These are phyloP conservation scores for Eragrostis tef DNA, from an alignment of 202 grass and related monocot genomes.

Conservation along the genomic window DNA sequence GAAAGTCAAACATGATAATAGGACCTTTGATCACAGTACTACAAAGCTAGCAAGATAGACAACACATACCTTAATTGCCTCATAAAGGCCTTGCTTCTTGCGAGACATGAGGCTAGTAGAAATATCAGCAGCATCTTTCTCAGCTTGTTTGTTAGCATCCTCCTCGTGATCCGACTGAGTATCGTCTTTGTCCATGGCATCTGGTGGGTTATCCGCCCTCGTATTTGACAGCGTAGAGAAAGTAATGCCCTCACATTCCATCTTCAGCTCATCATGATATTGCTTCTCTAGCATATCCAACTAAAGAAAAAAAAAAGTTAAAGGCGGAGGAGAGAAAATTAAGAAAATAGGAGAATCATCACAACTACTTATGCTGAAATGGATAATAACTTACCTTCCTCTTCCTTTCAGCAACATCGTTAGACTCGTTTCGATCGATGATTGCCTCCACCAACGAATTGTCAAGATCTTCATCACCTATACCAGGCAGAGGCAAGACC, in stretches of 20 bases:
- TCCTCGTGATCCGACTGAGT: slow-evolving; percentile 28
- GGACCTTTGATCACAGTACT: neutral
- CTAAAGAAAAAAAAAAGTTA: slow-evolving; percentile 48
- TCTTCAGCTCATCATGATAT: slow-evolving; percentile 89
- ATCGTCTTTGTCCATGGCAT: slow-evolving; percentile 51
- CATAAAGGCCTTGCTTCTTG: slow-evolving; percentile 61
- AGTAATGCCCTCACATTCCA: slow-evolving; percentile 65
- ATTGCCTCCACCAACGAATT: slow-evolving; percentile 67
- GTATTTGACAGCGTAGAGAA: slow-evolving; percentile 68
- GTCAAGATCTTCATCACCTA: slow-evolving; percentile 74
- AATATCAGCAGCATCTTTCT: slow-evolving; percentile 50
- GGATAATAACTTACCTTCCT: slow-evolving; percentile 53
- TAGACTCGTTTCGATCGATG: slow-evolving; percentile 64
- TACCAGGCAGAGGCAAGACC: slow-evolving; percentile 86
- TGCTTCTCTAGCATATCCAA: slow-evolving; percentile 80
- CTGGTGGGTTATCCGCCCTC: slow-evolving; percentile 45
- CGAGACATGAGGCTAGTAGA: slow-evolving; percentile 65
- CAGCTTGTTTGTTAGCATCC: slow-evolving; percentile 41
- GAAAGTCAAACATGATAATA: neutral
- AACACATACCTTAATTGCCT: slow-evolving; percentile 76
- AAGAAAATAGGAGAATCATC: neutral
- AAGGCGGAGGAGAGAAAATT: neutral
- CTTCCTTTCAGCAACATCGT: slow-evolving; percentile 77
- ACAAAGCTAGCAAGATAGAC: neutral
- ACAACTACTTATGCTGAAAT: slow-evolving; percentile 22